Conservation (phyloP, 805 yeast species). For the Candida sonorensis region DNA sequence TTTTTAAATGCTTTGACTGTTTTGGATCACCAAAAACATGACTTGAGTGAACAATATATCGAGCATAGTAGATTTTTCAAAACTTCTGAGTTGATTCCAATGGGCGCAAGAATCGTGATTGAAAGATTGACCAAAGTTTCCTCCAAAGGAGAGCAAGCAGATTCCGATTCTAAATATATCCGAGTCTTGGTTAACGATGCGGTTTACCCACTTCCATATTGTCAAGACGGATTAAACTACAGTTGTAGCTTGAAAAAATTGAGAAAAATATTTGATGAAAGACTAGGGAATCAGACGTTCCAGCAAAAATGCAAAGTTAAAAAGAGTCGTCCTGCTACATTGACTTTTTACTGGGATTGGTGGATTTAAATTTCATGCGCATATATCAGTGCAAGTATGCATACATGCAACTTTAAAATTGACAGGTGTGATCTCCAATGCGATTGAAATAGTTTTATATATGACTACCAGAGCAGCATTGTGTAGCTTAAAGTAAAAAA, state of each 20-base stretch:
- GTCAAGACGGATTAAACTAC: slow-evolving; percentile 51
- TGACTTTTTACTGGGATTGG: slow-evolving; percentile 25
- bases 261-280: slow-evolving; percentile 5
- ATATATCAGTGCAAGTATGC: no score
- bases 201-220: slow-evolving; percentile 41
- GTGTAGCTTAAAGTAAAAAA: no score
- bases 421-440: no score
- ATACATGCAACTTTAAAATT: no score
- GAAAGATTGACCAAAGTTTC: slow-evolving; percentile 33
- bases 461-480: no score
- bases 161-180: slow-evolving; percentile 34
- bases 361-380: no score
- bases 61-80: slow-evolving; percentile 37
- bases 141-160: slow-evolving; percentile 2
- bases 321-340: slow-evolving; percentile 9
- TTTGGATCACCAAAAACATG: slow-evolving; percentile 32
- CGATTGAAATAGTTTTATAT: no score
- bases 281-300: slow-evolving; percentile 6
- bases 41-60: slow-evolving; percentile 32
- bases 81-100: slow-evolving; percentile 43
- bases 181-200: slow-evolving; percentile 48
- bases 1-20: slow-evolving; percentile 62
- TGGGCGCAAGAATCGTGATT: slow-evolving; percentile 47
- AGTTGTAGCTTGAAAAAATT: slow-evolving; percentile 28
- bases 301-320: slow-evolving; percentile 14